These are phyloP conservation scores for Echeveria elegans DNA, from an alignment of 164 flowering plant genomes.

Conservation along the genomic window DNA sequence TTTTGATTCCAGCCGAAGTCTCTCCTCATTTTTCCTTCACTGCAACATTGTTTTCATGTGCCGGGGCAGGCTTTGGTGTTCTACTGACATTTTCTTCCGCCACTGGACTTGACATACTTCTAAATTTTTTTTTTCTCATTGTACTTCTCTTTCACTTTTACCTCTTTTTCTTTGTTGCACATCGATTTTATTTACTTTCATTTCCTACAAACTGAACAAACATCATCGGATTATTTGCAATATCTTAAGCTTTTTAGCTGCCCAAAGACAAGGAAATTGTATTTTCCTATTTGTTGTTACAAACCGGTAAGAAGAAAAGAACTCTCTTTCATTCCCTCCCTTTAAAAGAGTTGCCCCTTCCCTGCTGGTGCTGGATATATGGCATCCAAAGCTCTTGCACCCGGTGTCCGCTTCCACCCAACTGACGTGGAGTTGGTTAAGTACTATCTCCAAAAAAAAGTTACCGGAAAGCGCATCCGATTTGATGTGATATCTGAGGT, in stretches of 20 bases:
- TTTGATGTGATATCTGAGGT: conserved; percentile 47
- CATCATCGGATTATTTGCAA: neutral
- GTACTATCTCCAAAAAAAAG: conserved; percentile 65
- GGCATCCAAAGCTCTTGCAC: conserved; percentile 37
- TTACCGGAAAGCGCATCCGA: conserved; percentile 32
- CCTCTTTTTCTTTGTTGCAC: neutral
- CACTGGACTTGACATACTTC: conserved; percentile 59
- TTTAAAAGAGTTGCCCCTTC: neutral
- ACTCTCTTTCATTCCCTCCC: no score
- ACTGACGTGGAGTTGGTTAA: conserved; percentile 66
- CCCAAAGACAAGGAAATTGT: neutral
- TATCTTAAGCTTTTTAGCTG: neutral
- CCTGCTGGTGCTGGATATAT: conserved; percentile 12
- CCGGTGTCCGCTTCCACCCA: conserved; percentile 91
- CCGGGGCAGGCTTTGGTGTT: conserved; percentile 55
- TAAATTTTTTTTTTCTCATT: neutral
- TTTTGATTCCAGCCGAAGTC: conserved; percentile 31
- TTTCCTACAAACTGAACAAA: neutral
- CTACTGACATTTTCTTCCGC: conserved; percentile 31
- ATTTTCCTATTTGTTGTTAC: neutral
- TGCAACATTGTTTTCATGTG: conserved; percentile 34
- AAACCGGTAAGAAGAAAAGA: neutral
- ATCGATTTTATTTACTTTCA: no score
- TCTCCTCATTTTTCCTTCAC: conserved; percentile 18
- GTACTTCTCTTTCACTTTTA: neutral